Base-by-base conservation (phyloP, 768 basidiomycete species). In the Krasilnikovozyma curviuscula region DNA sequence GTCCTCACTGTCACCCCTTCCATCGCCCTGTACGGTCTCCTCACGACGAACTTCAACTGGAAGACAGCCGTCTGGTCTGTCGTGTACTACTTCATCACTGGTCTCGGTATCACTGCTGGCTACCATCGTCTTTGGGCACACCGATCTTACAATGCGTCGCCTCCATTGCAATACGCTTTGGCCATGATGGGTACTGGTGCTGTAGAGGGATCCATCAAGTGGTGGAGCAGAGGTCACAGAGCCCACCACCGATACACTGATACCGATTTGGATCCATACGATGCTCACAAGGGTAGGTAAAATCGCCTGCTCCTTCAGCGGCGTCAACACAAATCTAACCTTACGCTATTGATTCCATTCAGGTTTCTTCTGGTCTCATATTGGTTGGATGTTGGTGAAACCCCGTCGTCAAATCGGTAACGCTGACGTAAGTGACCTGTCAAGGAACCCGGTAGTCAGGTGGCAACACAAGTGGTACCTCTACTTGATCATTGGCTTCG, bases 61-160 rank as follows among this genome's bases (percentile, higher is more conserved):
- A 67, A 83, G 68, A 98, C 93, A 0, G 71, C 73, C 16, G 41
- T 79, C n/a, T 88, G 65, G 65, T 45, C 75, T 16, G 62, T 73
- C 24, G 58, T 71, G 16, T 89, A 84, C 69, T 91, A 86, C 68
- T 66, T 78, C 54, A 81, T 80, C 65, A 81, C 82, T 7, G 91
- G 88, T 31, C 71, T 91, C 14, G 85, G 83, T 77, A 61, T 56
- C 73, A 69, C 45, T 30, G 48, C 27, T 27, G 91, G 93, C 10
- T 98, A 97, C 67, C 93, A 98, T 60, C 78, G 93, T 49, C 73
- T 97, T 0, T 98, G 89, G 88, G 83, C 93, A 9, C 93, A 98
- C 61, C 77, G 93, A 48, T 73, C 83, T 0, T 98, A 91, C 65
- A 95, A 93, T 61, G 93, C 91, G 31, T 78, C 81, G 3, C 71